Evolutionary conservation across 1,284 basidiomycete genomes (phyloP).

Genomic region (Wolfiporia cocos): DNA sequence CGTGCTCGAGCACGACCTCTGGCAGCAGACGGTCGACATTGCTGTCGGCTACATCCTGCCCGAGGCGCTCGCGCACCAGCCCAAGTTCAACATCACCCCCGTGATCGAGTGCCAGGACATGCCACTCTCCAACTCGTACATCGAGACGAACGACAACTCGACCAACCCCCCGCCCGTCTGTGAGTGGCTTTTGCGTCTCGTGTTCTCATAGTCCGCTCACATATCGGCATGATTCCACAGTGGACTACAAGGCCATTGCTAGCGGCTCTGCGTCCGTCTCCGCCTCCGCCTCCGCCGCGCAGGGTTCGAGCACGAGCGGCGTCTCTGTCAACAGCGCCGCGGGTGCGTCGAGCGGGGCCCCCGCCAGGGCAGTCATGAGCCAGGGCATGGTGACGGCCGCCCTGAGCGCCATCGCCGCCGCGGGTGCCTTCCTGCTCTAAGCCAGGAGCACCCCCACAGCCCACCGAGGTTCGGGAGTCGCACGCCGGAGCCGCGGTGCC

Average conservation of each 20-base stretch:
- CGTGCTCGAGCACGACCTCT: constrained; percentile 73
- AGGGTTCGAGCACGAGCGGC: not conserved
- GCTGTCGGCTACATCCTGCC: constrained; percentile 69
- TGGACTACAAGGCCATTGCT: no score
- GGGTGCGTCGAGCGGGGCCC: constrained; percentile 3
- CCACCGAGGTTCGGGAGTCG: no score
- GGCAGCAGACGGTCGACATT: constrained; percentile 60
- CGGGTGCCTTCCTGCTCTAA: not conserved
- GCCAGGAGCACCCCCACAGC: no score
- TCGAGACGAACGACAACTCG: constrained; percentile 61
- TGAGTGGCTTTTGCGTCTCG: constrained; percentile 8
- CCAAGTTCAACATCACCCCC: constrained; percentile 55
- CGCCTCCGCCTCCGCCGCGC: constrained; percentile 18
- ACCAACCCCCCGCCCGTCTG: constrained; percentile 40
- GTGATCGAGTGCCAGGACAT: constrained; percentile 65
- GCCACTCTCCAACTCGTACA: constrained; percentile 52
- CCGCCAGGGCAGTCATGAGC: not conserved
- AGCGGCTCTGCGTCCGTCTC: no score
- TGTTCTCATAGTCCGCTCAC: no score
- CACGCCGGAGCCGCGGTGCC: no score
- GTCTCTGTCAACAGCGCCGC: not conserved
- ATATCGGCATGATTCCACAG: no score
- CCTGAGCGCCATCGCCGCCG: not conserved
- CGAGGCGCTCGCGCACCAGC: constrained; percentile 54
- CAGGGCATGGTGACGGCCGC: not conserved